phyloP scores from a whole-genome alignment of 2,329 filamentous ascomycete genomes.

The Rhytidhysteron rufulum region DNA sequence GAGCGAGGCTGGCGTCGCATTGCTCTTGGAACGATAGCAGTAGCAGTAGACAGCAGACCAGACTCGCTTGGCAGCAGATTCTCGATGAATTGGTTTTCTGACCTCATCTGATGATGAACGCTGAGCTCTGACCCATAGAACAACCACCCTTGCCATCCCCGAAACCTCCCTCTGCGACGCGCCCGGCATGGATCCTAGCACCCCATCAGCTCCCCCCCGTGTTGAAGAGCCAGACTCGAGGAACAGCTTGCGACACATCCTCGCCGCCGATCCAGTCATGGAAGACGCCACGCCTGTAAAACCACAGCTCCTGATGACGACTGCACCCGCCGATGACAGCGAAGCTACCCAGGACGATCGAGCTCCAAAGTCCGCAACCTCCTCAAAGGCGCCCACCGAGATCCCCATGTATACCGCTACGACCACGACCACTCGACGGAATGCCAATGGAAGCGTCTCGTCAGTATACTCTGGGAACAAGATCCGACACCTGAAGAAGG shows the following conservation, averaged over 20 bases:
- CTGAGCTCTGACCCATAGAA: too few relatives aligned
- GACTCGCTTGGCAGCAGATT: too few relatives aligned
- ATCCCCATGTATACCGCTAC: constrained; percentile 45
- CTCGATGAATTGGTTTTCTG: too few relatives aligned
- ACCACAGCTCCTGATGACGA: constrained; percentile 26
- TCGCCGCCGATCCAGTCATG: constrained; percentile 32
- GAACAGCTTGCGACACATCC: constrained; percentile 37
- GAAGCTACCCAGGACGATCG: constrained; percentile 24
- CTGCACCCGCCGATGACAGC: constrained; percentile 22
- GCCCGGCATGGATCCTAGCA: constrained; percentile 14
- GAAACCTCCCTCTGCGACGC: neutral
- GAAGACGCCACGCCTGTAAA: constrained; percentile 28
- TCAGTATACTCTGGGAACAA: constrained; percentile 70
- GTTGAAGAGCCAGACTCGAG: constrained; percentile 33
- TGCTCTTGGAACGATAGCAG: too few relatives aligned
- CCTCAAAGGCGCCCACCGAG: constrained; percentile 20
- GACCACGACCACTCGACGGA: constrained; percentile 53
- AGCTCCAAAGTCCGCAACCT: constrained; percentile 21
- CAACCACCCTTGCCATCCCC: neutral
- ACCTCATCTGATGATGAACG: too few relatives aligned
- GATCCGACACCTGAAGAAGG: constrained; percentile 81
- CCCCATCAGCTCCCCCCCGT: constrained; percentile 18
- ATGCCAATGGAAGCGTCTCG: constrained; percentile 62
- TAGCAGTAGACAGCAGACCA: too few relatives aligned
- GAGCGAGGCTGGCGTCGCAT: too few relatives aligned